Conservation (phyloP, 805 yeast genomes). For the Starmerella bombicola region DNA sequence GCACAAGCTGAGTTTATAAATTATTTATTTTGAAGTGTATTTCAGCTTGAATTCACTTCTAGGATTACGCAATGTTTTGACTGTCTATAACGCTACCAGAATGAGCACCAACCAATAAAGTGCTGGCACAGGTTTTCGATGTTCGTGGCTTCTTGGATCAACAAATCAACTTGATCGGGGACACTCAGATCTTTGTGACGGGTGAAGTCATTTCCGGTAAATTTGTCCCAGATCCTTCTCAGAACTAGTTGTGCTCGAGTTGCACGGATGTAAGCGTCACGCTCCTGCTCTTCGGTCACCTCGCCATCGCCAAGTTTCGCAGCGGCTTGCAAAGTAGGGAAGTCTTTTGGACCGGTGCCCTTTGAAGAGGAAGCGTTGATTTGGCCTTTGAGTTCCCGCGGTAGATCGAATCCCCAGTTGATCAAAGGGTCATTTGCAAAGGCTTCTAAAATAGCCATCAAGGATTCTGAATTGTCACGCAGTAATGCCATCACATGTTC, state of each 20-base stretch:
- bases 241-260: conserved; percentile 86
- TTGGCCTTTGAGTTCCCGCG: conserved; percentile 31
- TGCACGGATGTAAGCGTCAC: conserved; percentile 36
- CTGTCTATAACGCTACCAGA: too few species aligned
- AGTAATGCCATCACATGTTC: conserved; percentile 94
- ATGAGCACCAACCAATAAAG: conserved; percentile 98
- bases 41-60: too few species aligned
- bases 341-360: conserved; percentile 6
- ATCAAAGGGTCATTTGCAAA: conserved; percentile 97
- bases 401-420: conserved; percentile 96
- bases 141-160: conserved; percentile 92
- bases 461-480: conserved; percentile 85
- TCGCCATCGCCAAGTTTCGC: conserved; percentile 13
- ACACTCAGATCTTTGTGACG: conserved; percentile 59
- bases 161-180: conserved; percentile 80
- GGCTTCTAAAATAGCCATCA: conserved; percentile 96
- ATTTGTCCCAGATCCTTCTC: conserved; percentile 78
- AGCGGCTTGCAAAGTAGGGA: conserved; percentile 7
- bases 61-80: too few species aligned
- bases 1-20: background rate
- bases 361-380: conserved; percentile 8
- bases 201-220: conserved; percentile 86
- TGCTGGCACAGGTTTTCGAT: conserved; percentile 94
- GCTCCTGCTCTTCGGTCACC: conserved; percentile 21
- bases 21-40: too few species aligned